phyloP scores from a whole-genome alignment of 202 grass and related monocot species.

The Sporobolus alterniflorus region DNA sequence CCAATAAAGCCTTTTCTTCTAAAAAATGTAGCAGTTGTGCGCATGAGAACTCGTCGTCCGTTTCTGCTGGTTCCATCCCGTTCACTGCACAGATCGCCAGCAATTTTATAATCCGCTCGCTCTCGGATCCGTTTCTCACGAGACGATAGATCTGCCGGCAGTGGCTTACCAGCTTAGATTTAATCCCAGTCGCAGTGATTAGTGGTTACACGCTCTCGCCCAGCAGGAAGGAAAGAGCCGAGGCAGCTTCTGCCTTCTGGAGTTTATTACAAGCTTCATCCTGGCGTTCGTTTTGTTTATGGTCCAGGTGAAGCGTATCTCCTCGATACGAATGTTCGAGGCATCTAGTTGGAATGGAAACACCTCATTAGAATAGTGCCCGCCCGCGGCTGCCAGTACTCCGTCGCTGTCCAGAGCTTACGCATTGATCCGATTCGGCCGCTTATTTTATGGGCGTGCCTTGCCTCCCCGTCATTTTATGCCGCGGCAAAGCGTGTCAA shows the following conservation, averaged over 20 bases:
- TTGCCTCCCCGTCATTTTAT: neutral
- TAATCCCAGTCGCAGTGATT: neutral
- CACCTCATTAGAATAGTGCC: neutral
- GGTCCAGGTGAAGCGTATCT: neutral
- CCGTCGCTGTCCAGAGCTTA: conserved; percentile 32
- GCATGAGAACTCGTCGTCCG: neutral
- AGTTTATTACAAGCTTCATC: neutral
- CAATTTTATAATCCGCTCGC: neutral
- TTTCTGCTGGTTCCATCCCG: neutral
- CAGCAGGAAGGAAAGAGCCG: neutral
- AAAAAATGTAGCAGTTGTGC: neutral
- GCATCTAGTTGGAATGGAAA: neutral
- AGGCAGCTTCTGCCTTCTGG: conserved; percentile 8
- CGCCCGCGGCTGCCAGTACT: neutral
- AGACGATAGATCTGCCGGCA: neutral
- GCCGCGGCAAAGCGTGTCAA: conserved; percentile 1
- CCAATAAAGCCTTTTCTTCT: no score
- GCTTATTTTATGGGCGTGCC: neutral
- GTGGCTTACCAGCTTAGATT: neutral
- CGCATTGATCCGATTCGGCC: conserved; percentile 6
- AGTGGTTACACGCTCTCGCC: neutral
- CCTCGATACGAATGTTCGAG: conserved; percentile 13
- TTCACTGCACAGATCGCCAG: neutral
- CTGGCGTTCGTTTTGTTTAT: conserved; percentile 1
- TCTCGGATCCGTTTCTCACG: neutral